Percentiles rank a stretch among this genome's conserved stretches.
These are phyloP conservation scores for Lupinus albus DNA, from an alignment of 306 rosid genomes.

Conservation along the genomic window DNA sequence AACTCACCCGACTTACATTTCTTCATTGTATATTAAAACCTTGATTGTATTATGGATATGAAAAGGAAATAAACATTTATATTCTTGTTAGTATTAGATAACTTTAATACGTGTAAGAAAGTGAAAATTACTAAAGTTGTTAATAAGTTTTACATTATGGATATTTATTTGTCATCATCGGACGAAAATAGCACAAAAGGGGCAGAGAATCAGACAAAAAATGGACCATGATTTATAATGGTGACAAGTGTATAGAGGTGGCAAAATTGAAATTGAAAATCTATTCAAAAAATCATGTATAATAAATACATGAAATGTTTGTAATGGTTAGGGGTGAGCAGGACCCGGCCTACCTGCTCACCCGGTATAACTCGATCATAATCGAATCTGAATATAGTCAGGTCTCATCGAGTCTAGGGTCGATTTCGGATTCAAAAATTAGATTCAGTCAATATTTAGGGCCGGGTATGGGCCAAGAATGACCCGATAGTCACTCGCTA, in stretches of 20 bases:
- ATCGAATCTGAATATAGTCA: no score
- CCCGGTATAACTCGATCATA: no score
- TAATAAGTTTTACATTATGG: neutral
- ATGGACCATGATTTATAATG: no score
- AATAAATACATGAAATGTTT: constrained; percentile 28
- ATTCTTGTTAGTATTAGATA: neutral
- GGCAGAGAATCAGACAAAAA: neutral
- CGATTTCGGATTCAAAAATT: no score
- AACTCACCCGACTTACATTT: no score
- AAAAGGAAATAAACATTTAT: neutral
- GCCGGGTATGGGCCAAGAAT: no score
- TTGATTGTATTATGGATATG: neutral
- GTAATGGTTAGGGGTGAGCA: no score
- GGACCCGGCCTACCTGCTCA: no score
- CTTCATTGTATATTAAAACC: neutral
- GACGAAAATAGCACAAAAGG: constrained; percentile 16
- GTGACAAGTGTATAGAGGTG: no score
- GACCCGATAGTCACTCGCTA: no score
- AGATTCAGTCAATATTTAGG: no score
- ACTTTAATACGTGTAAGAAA: neutral
- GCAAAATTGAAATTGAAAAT: constrained; percentile 24
- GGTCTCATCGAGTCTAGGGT: no score
- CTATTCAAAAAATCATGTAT: constrained; percentile 27
- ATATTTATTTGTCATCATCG: neutral
- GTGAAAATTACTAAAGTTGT: neutral